Conservation (phyloP, 371 early-diverging fungal genomes). For the Chytridiales sp. region DNA sequence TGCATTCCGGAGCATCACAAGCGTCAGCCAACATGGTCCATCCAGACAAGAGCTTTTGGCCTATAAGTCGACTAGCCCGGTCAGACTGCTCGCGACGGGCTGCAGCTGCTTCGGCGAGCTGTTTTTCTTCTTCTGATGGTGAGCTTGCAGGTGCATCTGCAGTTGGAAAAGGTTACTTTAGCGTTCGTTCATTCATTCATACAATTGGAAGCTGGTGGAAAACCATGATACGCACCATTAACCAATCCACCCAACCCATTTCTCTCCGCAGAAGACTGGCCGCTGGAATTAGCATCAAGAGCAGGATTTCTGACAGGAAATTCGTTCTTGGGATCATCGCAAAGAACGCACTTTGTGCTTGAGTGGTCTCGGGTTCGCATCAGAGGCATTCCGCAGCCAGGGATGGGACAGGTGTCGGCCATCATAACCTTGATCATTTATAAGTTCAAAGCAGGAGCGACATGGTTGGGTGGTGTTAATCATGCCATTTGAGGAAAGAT, state of each 20-base stretch:
- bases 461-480: no score
- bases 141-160: background rate
- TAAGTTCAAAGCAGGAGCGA: no score
- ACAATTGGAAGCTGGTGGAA: background rate
- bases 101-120: background rate
- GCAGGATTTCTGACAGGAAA: background rate
- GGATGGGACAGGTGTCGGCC: background rate
- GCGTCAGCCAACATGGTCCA: conserved; percentile 16
- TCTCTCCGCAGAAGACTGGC: background rate
- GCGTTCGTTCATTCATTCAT: background rate
- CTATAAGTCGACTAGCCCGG: conserved; percentile 11
- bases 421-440: conserved; percentile 17
- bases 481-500: background rate
- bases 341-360: conserved; percentile 3
- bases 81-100: conserved; percentile 1
- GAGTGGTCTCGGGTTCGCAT: conserved; percentile 2
- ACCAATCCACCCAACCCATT: background rate
- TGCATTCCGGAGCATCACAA: background rate
- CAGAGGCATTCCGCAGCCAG: conserved; percentile 4
- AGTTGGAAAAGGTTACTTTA: background rate
- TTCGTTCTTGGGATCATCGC: conserved; percentile 3
- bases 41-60: conserved; percentile 3
- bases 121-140: background rate
- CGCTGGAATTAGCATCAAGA: background rate
- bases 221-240: background rate